Conservation (phyloP, 2,329 filamentous ascomycete species). For the Botryotinia narcissicola region DNA sequence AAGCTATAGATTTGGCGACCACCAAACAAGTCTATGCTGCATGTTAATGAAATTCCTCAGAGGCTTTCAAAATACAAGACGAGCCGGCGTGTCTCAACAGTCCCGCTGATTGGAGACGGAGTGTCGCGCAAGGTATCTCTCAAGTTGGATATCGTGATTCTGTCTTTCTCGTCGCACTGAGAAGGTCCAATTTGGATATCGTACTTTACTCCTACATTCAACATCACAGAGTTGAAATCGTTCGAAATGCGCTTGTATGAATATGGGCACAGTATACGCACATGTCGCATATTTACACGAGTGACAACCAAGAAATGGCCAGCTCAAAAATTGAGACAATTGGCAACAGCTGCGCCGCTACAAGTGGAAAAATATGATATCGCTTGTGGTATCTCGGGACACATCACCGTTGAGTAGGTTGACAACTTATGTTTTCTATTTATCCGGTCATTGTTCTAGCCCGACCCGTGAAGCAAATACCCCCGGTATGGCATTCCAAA, state of each 20-base stretch:
- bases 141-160: background rate
- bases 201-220: background rate
- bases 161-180: background rate
- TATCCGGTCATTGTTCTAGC: background rate
- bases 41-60: background rate
- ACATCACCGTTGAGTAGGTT: conserved; percentile 35
- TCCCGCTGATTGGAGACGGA: background rate
- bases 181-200: background rate
- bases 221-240: background rate
- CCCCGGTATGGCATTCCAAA: background rate
- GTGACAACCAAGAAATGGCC: background rate
- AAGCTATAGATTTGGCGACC: background rate
- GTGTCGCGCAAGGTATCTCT: background rate
- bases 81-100: background rate
- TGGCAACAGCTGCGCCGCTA: conserved; percentile 16
- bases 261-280: background rate
- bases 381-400: conserved; percentile 33
- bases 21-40: background rate
- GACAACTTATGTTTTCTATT: background rate
- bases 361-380: conserved; percentile 28
- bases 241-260: conserved; percentile 1
- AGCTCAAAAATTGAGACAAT: conserved; percentile 1
- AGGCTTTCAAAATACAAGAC: background rate
- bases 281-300: background rate
- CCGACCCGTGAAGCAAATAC: background rate